Evolutionary conservation across 495 filamentous ascomycete species (phyloP).

Genomic region (Podospora pseudopauciseta): DNA sequence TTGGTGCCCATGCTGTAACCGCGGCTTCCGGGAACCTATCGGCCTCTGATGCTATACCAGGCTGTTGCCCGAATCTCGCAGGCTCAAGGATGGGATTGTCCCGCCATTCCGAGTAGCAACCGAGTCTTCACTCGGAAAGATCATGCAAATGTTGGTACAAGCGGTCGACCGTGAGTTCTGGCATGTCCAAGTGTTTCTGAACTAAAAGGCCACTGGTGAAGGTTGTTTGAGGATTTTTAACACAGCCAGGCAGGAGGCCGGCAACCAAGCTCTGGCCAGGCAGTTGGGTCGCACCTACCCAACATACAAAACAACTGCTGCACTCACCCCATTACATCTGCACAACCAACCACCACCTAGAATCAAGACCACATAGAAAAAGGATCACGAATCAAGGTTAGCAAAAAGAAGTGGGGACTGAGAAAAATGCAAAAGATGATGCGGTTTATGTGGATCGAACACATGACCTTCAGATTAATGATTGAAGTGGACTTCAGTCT

Average conservation of each 20-base stretch:
- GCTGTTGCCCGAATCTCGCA: not conserved
- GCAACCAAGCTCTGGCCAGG: too few species aligned
- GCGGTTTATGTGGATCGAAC: conserved; percentile 11
- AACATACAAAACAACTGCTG: too few species aligned
- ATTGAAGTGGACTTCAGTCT: conserved; percentile 8
- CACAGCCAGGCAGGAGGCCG: too few species aligned
- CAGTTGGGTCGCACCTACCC: too few species aligned
- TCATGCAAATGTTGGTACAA: not conserved
- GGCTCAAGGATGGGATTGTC: not conserved
- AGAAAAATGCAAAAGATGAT: not conserved
- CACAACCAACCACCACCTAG: too few species aligned
- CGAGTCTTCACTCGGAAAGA: not conserved
- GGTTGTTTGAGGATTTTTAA: too few species aligned
- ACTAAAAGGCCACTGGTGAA: too few species aligned
- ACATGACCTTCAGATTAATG: conserved; percentile 7
- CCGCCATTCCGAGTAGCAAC: not conserved
- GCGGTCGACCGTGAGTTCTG: not conserved
- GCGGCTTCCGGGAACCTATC: not conserved
- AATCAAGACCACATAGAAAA: not conserved
- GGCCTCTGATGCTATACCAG: not conserved
- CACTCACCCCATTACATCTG: too few species aligned
- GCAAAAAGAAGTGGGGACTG: not conserved
- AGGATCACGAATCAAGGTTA: not conserved
- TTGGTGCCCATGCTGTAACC: not conserved
- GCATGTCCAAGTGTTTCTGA: not conserved